A percentile compares a stretch with the other conserved stretches of the same genome.
phyloP scores from a whole-genome alignment of 2,329 filamentous ascomycete species.

The Fusarium dimerum region DNA sequence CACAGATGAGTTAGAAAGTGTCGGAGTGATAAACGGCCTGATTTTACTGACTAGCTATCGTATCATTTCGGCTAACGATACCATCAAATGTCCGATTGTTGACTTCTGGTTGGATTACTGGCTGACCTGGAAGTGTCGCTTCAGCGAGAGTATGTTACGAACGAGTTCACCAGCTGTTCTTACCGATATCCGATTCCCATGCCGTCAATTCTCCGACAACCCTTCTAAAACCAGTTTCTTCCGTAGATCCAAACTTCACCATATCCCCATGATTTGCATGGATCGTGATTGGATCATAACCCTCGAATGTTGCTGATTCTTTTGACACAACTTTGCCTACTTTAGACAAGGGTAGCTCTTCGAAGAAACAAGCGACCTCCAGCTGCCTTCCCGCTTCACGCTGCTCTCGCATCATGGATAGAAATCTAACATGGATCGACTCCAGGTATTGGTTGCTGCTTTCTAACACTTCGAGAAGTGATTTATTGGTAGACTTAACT shows the following conservation, averaged over 20 bases:
- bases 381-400: conserved; percentile 14
- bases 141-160: too few relatives aligned
- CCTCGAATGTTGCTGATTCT: conserved; percentile 33
- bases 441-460: conserved; percentile 30
- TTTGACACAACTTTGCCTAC: conserved; percentile 30
- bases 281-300: conserved; percentile 29
- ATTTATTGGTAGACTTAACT: conserved; percentile 33
- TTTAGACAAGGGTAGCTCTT: conserved; percentile 33
- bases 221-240: conserved; percentile 33
- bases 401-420: conserved; percentile 26
- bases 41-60: too few relatives aligned
- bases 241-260: conserved; percentile 32
- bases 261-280: conserved; percentile 36
- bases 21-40: too few relatives aligned
- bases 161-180: neutral
- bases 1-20: too few relatives aligned
- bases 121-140: too few relatives aligned
- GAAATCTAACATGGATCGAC: conserved; percentile 27
- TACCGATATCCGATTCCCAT: conserved; percentile 3
- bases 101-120: too few relatives aligned
- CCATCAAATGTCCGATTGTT: too few relatives aligned
- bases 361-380: conserved; percentile 37
- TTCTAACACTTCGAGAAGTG: conserved; percentile 30
- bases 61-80: too few relatives aligned
- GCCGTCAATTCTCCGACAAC: conserved; percentile 21